These are phyloP conservation scores for Sanghuangporus weigelae DNA, from an alignment of 1,284 basidiomycete genomes.

Conservation along the genomic window DNA sequence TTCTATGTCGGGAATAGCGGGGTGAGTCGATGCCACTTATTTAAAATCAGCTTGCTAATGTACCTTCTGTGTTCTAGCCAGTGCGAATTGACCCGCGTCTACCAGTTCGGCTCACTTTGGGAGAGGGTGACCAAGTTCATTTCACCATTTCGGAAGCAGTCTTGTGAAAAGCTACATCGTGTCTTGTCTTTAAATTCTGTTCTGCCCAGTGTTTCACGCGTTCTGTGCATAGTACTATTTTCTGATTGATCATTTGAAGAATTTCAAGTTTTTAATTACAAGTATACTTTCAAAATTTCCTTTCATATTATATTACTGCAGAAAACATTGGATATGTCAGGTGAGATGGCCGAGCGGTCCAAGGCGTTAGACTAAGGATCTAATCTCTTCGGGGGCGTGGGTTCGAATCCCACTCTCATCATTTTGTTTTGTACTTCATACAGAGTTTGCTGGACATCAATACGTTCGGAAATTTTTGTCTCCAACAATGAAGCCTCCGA, in stretches of 20 bases:
- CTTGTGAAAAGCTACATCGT: constrained; percentile 26
- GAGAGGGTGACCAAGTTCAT: constrained; percentile 75
- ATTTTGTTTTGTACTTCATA: constrained; percentile 16
- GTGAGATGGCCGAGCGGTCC: constrained; percentile 79
- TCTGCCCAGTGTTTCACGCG: neutral
- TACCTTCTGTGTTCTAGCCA: constrained; percentile 38
- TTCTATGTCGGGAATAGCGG: constrained; percentile 62
- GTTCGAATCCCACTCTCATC: constrained; percentile 68
- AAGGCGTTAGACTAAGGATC: constrained; percentile 68
- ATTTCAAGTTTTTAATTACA: neutral
- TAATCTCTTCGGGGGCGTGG: constrained; percentile 47
- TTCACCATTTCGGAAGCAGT: constrained; percentile 67
- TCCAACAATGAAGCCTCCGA: no score
- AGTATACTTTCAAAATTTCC: no score
- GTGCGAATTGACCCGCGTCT: constrained; percentile 74
- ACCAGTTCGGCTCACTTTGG: constrained; percentile 67
- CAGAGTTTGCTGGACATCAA: neutral
- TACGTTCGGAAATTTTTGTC: neutral
- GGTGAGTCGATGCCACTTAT: constrained; percentile 39
- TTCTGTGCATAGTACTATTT: neutral
- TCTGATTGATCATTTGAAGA: no score
- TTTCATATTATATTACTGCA: neutral
- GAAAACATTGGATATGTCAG: neutral
- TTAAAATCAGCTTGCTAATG: neutral
- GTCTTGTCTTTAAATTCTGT: neutral